phyloP scores from a whole-genome alignment of 768 basidiomycete genomes.

The Auricularia heimuer region DNA sequence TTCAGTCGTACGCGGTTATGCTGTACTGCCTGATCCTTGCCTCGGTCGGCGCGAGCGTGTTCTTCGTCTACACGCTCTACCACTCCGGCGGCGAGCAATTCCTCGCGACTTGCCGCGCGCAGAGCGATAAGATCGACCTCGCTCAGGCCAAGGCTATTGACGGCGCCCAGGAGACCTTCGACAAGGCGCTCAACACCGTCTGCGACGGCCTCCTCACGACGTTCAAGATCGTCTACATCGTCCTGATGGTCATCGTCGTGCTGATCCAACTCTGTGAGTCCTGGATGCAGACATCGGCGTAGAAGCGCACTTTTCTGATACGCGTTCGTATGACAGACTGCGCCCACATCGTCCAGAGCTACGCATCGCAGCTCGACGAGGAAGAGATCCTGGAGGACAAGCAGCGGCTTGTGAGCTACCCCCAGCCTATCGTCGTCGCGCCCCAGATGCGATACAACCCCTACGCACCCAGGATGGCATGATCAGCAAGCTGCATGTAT shows the following conservation, averaged over 20 bases:
- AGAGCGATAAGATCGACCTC: conserved; percentile 24
- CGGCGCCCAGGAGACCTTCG: conserved; percentile 12
- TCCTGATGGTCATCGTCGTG: conserved; percentile 26
- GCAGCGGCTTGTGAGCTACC: no score
- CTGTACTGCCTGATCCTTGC: conserved; percentile 47
- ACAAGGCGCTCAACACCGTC: conserved; percentile 27
- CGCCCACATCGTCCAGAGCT: conserved; percentile 41
- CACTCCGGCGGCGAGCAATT: conserved; percentile 33
- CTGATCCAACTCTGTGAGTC: conserved; percentile 50
- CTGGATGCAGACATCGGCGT: not conserved
- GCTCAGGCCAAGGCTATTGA: conserved; percentile 32
- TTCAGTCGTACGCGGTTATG: conserved; percentile 45
- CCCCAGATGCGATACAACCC: no score
- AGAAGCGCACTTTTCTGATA: not conserved
- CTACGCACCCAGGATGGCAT: no score
- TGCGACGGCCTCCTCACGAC: conserved; percentile 20
- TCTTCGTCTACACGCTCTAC: conserved; percentile 40
- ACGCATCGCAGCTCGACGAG: conserved; percentile 43
- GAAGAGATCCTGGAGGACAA: conserved; percentile 22
- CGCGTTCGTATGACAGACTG: conserved; percentile 27
- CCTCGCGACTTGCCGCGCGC: conserved; percentile 34
- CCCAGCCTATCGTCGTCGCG: no score
- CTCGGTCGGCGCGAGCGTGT: conserved; percentile 42
- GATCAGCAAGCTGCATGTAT: no score
- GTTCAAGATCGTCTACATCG: conserved; percentile 7